Evolutionary conservation across 2,329 filamentous ascomycete genomes (phyloP).

Genomic region (Xylariaceae sp.): DNA sequence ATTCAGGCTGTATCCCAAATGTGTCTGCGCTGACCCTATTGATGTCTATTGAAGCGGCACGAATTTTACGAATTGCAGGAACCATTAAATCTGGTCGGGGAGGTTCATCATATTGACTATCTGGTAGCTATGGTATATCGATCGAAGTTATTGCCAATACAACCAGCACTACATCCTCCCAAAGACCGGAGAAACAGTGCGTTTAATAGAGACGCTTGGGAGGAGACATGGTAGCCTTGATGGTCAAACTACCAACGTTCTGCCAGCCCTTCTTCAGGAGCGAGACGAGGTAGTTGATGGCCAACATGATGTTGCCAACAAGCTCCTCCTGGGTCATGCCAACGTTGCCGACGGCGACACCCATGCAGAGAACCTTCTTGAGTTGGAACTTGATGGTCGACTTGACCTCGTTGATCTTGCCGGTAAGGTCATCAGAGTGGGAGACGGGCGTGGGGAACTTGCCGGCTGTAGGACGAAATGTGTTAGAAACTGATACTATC

Average conservation of each 20-base stretch:
- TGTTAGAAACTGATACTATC: slow-evolving; percentile 29
- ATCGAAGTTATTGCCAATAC: slow-evolving; percentile 17
- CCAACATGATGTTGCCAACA: slow-evolving; percentile 97
- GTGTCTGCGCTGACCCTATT: too few relatives aligned
- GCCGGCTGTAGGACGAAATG: slow-evolving; percentile 66
- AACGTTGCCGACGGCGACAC: slow-evolving; percentile 98
- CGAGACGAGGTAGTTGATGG: slow-evolving; percentile 99
- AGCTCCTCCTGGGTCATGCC: slow-evolving; percentile 96
- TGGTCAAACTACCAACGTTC: slow-evolving; percentile 98
- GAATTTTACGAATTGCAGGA: neutral
- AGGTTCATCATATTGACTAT: slow-evolving; percentile 29
- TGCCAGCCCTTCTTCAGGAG: slow-evolving; percentile 99
- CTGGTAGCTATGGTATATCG: slow-evolving; percentile 15
- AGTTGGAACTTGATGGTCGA: slow-evolving; percentile 99
- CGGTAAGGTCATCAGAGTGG: slow-evolving; percentile 87
- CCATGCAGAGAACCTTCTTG: slow-evolving; percentile 99
- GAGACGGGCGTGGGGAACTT: slow-evolving; percentile 99
- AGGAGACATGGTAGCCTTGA: slow-evolving; percentile 99
- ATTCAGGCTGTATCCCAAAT: too few relatives aligned
- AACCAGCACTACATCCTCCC: slow-evolving; percentile 28
- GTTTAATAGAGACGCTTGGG: slow-evolving; percentile 94
- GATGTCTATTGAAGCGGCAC: neutral
- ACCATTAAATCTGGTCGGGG: slow-evolving; percentile 6
- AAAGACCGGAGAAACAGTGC: slow-evolving; percentile 4
- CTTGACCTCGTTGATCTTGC: slow-evolving; percentile 99